Evolutionary conservation across 2,329 filamentous ascomycete species (phyloP).

Genomic region (Gaeumannomyces tritici): DNA sequence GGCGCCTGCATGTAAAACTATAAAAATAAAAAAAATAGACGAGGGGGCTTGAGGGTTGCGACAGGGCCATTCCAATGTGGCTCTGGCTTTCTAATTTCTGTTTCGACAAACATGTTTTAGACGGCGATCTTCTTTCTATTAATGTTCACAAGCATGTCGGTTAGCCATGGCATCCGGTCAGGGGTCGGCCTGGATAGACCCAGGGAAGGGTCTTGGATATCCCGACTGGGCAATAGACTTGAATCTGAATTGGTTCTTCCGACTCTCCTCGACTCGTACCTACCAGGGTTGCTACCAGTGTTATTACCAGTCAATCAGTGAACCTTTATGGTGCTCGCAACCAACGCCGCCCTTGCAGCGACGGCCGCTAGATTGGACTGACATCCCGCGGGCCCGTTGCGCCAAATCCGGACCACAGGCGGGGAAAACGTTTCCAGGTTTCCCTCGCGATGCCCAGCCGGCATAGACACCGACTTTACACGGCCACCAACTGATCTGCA

Average conservation of each 20-base stretch:
- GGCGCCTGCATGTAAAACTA: constrained; percentile 12
- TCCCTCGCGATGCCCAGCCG: not conserved
- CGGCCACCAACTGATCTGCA: not conserved
- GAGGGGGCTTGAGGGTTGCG: too few relatives aligned
- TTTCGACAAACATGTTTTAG: not conserved
- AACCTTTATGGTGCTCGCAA: too few relatives aligned
- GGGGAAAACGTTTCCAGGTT: too few relatives aligned
- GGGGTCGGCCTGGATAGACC: not conserved
- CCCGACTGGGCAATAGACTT: not conserved
- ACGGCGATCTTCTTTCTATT: not conserved
- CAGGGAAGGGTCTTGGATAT: not conserved
- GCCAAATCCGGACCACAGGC: too few relatives aligned
- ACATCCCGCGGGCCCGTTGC: not conserved
- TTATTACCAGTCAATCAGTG: too few relatives aligned
- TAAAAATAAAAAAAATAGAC: not conserved
- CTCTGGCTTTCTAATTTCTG: not conserved
- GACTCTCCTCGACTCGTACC: too few relatives aligned
- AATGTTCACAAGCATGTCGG: not conserved
- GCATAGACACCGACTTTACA: not conserved
- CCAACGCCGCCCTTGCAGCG: too few relatives aligned
- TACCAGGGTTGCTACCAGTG: too few relatives aligned
- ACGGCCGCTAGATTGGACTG: not conserved
- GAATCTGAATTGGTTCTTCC: not conserved
- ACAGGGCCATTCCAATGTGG: not conserved
- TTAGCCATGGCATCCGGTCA: not conserved